Evolutionary conservation across 1,139 yeast genomes (phyloP).

Genomic region (Oligophagozyma castellii): DNA sequence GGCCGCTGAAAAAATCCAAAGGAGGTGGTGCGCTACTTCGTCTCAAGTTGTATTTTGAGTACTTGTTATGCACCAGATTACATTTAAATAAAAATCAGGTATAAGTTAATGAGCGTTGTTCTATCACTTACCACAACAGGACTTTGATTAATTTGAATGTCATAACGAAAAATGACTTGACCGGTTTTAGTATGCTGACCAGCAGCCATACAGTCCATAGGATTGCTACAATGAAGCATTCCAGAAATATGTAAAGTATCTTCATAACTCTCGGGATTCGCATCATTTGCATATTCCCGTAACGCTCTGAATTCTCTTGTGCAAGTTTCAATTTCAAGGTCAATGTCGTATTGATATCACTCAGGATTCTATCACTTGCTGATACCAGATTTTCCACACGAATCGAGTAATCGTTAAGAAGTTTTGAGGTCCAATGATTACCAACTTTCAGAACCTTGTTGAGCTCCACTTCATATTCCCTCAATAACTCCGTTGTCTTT

Average conservation of each 20-base stretch:
- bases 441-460: conserved; percentile 14
- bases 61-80: too few relatives aligned
- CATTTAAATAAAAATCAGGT: too few relatives aligned
- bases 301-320: conserved; percentile 52
- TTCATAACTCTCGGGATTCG: conserved; percentile 25
- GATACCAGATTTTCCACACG: conserved; percentile 47
- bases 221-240: conserved; percentile 42
- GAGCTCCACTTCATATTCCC: conserved; percentile 13
- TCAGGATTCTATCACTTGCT: conserved; percentile 60
- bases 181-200: conserved; percentile 39
- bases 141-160: conserved; percentile 32
- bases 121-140: conserved; percentile 29
- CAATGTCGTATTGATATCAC: conserved; percentile 73
- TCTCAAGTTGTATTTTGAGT: too few relatives aligned
- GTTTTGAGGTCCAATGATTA: conserved; percentile 18
- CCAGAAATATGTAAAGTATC: conserved; percentile 33
- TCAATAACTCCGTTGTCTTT: conserved; percentile 10
- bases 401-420: conserved; percentile 21
- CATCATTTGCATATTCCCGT: conserved; percentile 27
- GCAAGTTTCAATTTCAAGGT: conserved; percentile 57
- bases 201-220: conserved; percentile 62
- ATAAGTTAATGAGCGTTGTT: too few relatives aligned
- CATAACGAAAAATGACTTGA: conserved; percentile 26
- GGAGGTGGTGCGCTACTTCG: too few relatives aligned
- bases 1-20: too few relatives aligned